Percentiles rank a stretch among this genome's conserved stretches.
Evolutionary conservation across 371 early-diverging fungal genomes (phyloP).

Genomic region (Syncephalastrum contaminatum): DNA sequence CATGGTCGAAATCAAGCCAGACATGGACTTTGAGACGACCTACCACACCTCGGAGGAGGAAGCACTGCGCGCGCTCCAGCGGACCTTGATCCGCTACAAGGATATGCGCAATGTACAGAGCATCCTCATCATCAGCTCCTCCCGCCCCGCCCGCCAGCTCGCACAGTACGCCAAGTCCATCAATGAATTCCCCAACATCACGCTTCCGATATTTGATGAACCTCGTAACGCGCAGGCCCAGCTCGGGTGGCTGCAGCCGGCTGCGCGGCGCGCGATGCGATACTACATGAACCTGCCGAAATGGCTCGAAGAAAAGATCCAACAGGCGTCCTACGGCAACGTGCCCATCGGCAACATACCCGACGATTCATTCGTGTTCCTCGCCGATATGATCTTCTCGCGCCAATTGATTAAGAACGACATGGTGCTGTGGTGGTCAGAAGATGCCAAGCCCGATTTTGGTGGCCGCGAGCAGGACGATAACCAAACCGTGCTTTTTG

Average conservation of each 20-base stretch:
- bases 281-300: conserved; percentile 70
- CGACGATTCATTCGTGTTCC: conserved; percentile 73
- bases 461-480: conserved; percentile 90
- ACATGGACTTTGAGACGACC: conserved; percentile 48
- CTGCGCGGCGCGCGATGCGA: conserved; percentile 65
- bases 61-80: conserved; percentile 54
- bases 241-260: conserved; percentile 84
- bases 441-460: conserved; percentile 77
- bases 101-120: conserved; percentile 66
- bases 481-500: conserved; percentile 53
- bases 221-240: conserved; percentile 34
- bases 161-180: conserved; percentile 55
- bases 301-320: conserved; percentile 75
- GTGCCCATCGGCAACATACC: conserved; percentile 91
- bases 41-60: conserved; percentile 52
- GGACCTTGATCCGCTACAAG: conserved; percentile 55
- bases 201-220: conserved; percentile 41
- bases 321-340: conserved; percentile 80
- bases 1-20: conserved; percentile 47
- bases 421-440: conserved; percentile 92
- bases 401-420: conserved; percentile 71
- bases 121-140: conserved; percentile 68
- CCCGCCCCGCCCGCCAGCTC: conserved; percentile 45
- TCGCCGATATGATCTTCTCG: conserved; percentile 85
- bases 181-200: conserved; percentile 65